Percentiles rank a stretch among this genome's conserved stretches.
These are phyloP conservation scores for Metschnikowia rubicola DNA, from an alignment of 805 yeast genomes.

Conservation along the genomic window DNA sequence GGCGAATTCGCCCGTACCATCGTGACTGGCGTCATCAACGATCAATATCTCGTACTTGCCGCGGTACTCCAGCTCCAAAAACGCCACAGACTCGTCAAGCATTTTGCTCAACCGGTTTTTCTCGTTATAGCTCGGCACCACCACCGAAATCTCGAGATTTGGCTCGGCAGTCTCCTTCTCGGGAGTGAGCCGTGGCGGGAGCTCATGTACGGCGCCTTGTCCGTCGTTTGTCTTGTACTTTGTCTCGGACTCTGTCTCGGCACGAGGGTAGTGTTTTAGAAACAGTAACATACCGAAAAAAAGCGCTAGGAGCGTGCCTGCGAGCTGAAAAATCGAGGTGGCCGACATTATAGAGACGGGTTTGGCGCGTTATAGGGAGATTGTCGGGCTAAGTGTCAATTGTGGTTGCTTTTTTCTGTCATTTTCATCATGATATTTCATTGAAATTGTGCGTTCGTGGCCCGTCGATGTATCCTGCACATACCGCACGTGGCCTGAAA, in stretches of 20 bases:
- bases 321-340: neutral
- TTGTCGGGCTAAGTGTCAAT: neutral
- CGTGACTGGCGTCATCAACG: conserved; percentile 90
- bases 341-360: neutral
- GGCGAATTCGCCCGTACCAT: conserved; percentile 74
- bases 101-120: conserved; percentile 63
- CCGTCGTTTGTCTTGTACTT: conserved; percentile 49
- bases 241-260: conserved; percentile 50
- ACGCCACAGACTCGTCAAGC: conserved; percentile 66
- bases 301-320: conserved; percentile 15
- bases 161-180: neutral
- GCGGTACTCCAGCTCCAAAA: conserved; percentile 38
- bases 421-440: too few species aligned
- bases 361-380: neutral
- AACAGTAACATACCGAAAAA: conserved; percentile 42
- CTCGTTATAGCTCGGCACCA: conserved; percentile 94
- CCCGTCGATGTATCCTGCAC: too few species aligned
- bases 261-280: conserved; percentile 64
- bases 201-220: conserved; percentile 24
- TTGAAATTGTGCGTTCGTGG: too few species aligned
- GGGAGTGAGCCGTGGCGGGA: conserved; percentile 27
- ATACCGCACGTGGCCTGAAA: too few species aligned
- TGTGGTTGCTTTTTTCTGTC: neutral
- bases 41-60: conserved; percentile 69
- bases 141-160: conserved; percentile 55